These are phyloP conservation scores for Irpex lacteus DNA, from an alignment of 1,284 basidiomycete genomes.

Conservation along the genomic window DNA sequence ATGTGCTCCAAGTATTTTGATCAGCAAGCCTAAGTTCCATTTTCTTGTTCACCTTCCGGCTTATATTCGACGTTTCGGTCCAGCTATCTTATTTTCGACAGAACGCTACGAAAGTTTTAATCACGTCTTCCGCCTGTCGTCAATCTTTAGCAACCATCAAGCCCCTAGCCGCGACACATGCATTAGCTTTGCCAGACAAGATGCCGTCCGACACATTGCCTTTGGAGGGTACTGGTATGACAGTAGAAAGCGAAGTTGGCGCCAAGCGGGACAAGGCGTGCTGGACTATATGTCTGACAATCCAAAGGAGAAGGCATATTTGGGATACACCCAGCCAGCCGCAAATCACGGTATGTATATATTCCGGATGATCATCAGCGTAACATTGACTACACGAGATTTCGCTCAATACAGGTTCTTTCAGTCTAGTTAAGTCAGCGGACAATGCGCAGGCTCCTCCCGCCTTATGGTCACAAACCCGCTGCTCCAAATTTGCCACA, in stretches of 20 bases:
- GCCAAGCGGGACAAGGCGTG: slow-evolving; percentile 4
- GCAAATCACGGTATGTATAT: background rate
- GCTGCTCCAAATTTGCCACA: background rate
- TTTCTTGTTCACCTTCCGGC: slow-evolving; percentile 16
- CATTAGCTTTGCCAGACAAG: slow-evolving; percentile 15
- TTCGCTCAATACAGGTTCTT: background rate
- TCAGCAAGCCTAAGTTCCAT: slow-evolving; percentile 19
- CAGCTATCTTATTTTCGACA: slow-evolving; percentile 19
- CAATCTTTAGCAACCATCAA: slow-evolving; percentile 21
- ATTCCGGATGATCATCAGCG: background rate
- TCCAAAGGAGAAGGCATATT: slow-evolving; percentile 1
- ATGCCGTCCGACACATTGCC: slow-evolving; percentile 11
- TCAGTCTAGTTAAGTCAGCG: background rate
- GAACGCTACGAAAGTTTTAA: slow-evolving; percentile 23
- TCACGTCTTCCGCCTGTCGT: slow-evolving; percentile 17
- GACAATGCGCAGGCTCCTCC: background rate
- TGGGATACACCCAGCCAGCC: slow-evolving; percentile 7
- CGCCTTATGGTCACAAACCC: background rate
- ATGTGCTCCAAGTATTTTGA: slow-evolving; percentile 12
- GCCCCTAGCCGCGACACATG: slow-evolving; percentile 20
- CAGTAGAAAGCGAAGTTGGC: background rate
- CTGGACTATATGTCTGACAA: background rate
- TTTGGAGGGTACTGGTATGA: slow-evolving; percentile 18
- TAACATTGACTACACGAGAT: background rate
- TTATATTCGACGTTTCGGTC: slow-evolving; percentile 16